These are phyloP conservation scores for Aspergillus texensis DNA, from an alignment of 2,329 filamentous ascomycete genomes.

Conservation along the genomic window DNA sequence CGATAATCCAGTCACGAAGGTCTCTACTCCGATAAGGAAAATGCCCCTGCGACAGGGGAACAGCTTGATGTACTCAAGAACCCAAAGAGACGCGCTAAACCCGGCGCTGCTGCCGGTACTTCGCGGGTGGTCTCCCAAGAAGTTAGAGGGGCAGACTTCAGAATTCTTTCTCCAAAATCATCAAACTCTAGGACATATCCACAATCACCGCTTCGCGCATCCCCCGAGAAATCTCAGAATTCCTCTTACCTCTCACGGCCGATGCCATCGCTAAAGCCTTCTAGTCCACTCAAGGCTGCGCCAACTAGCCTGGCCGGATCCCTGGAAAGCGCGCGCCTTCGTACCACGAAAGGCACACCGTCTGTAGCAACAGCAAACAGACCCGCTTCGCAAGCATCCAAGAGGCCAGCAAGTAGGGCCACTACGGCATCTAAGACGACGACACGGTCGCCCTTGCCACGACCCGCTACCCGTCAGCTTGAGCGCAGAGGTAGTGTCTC, in stretches of 20 bases:
- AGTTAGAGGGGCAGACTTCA: slow-evolving; percentile 54
- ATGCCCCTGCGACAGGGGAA: slow-evolving; percentile 49
- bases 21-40: slow-evolving; percentile 74
- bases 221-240: slow-evolving; percentile 45
- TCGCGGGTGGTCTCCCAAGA: slow-evolving; percentile 47
- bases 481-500: slow-evolving; percentile 42
- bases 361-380: slow-evolving; percentile 30
- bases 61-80: slow-evolving; percentile 59
- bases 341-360: slow-evolving; percentile 28
- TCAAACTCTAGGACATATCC: slow-evolving; percentile 73
- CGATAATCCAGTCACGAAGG: slow-evolving; percentile 60
- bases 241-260: slow-evolving; percentile 63
- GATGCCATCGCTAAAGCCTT: slow-evolving; percentile 64
- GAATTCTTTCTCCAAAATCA: slow-evolving; percentile 77
- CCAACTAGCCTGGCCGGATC: slow-evolving; percentile 23
- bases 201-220: slow-evolving; percentile 55
- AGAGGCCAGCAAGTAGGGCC: slow-evolving; percentile 33
- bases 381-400: slow-evolving; percentile 30
- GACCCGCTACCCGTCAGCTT: slow-evolving; percentile 43
- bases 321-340: slow-evolving; percentile 22
- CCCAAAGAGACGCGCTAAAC: slow-evolving; percentile 67
- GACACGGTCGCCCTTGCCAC: slow-evolving; percentile 33
- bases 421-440: slow-evolving; percentile 34
- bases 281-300: slow-evolving; percentile 41
- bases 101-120: slow-evolving; percentile 39